phyloP scores from a whole-genome alignment of 2,329 filamentous ascomycete species.

The Trichoderma cornu-damae region DNA sequence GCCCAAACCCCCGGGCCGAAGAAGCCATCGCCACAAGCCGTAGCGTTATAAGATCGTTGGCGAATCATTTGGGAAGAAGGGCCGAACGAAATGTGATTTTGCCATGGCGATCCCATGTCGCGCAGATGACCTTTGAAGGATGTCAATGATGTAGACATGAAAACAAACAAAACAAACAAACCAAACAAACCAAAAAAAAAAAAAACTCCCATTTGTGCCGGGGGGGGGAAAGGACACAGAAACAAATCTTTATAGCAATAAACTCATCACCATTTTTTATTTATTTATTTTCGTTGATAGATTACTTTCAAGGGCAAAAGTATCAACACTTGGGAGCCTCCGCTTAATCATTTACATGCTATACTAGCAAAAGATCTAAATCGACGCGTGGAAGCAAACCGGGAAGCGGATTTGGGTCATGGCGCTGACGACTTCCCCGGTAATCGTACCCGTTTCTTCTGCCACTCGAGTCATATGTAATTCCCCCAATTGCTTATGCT shows the following conservation, averaged over 20 bases:
- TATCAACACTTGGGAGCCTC: no score
- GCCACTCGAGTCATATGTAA: neutral
- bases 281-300: no score
- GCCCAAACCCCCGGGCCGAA: conserved; percentile 29
- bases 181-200: neutral
- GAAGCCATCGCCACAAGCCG: conserved; percentile 27
- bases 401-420: no score
- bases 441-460: conserved; percentile 2
- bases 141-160: neutral
- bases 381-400: neutral
- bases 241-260: no score
- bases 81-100: neutral
- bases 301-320: neutral
- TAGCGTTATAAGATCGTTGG: conserved; percentile 15
- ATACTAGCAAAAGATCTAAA: conserved; percentile 5
- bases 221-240: no score
- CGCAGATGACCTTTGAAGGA: neutral
- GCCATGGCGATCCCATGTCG: neutral
- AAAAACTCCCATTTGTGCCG: no score
- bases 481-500: no score
- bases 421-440: conserved; percentile 10
- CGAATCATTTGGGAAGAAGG: neutral
- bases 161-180: neutral
- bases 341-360: conserved; percentile 7
- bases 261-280: no score